Evolutionary conservation across 192 early-diverging fungal species (phyloP).

Genomic region (Coemansia sp.): DNA sequence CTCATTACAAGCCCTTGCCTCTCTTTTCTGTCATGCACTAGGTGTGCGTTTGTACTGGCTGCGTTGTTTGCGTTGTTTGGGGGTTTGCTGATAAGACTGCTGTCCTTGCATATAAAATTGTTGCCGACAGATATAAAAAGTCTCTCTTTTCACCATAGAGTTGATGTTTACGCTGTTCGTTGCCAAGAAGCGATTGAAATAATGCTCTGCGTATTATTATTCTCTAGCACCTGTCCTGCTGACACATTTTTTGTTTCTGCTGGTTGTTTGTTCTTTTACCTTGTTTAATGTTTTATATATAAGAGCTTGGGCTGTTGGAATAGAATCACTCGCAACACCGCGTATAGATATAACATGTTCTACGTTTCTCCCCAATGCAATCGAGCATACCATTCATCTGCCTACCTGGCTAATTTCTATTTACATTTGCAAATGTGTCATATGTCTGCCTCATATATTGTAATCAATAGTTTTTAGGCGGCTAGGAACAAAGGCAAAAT

Average conservation of each 20-base stretch:
- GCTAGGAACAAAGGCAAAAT: neutral
- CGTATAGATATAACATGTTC: no score
- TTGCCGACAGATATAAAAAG: no score
- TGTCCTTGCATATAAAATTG: neutral
- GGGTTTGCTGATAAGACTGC: neutral
- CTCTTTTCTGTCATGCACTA: no score
- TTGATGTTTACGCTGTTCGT: neutral
- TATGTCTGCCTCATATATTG: neutral
- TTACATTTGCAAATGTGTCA: conserved; percentile 1
- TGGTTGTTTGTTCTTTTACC: neutral
- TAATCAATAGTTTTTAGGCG: neutral
- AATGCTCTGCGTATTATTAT: neutral
- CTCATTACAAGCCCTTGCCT: neutral
- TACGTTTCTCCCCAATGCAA: no score
- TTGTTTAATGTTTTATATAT: neutral
- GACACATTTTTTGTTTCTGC: conserved; percentile 1
- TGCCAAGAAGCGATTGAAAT: neutral
- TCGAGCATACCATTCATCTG: no score
- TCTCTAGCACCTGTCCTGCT: neutral
- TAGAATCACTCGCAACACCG: neutral
- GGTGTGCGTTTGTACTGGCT: no score
- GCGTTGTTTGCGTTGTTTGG: neutral
- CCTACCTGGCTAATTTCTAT: neutral
- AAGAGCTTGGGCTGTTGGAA: neutral
- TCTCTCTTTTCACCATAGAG: no score